Percentiles rank a stretch among this genome's conserved stretches.
These are phyloP conservation scores for Geranium incanum DNA, from an alignment of 441 rosid species.

Conservation along the genomic window DNA sequence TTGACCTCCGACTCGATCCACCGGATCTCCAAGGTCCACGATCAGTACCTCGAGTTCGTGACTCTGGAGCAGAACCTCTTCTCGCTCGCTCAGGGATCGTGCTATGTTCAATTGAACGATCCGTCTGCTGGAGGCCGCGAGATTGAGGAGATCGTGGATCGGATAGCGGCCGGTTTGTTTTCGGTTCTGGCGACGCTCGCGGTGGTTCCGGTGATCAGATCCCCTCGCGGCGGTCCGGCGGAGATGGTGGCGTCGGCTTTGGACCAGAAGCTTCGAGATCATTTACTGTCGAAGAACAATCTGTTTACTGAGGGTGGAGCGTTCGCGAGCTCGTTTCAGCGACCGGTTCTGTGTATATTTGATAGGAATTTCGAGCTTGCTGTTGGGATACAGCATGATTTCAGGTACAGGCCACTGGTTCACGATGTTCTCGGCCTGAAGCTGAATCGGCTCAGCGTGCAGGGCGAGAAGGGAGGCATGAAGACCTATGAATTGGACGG, in stretches of 20 bases:
- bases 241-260: constrained; percentile 90
- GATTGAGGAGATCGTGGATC: constrained; percentile 74
- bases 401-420: constrained; percentile 85
- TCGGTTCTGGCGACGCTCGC: constrained; percentile 76
- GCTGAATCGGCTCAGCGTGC: constrained; percentile 73
- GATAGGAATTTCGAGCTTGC: constrained; percentile 85
- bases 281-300: constrained; percentile 76
- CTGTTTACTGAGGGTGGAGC: constrained; percentile 79
- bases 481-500: constrained; percentile 74
- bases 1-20: constrained; percentile 52
- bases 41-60: constrained; percentile 90
- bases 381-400: constrained; percentile 84
- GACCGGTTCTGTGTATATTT: constrained; percentile 78
- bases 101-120: constrained; percentile 82
- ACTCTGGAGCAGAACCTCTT: constrained; percentile 79
- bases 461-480: constrained; percentile 78
- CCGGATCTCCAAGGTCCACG: constrained; percentile 66
- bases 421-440: constrained; percentile 83
- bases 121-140: constrained; percentile 91
- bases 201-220: constrained; percentile 74
- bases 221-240: constrained; percentile 82
- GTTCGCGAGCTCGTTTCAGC: constrained; percentile 70
- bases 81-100: constrained; percentile 66
- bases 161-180: constrained; percentile 62
- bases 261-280: constrained; percentile 93